Percentiles rank a stretch among this genome's conserved stretches.
Conservation (phyloP, 169 alveolate species). For the Eimeria acervulina region DNA sequence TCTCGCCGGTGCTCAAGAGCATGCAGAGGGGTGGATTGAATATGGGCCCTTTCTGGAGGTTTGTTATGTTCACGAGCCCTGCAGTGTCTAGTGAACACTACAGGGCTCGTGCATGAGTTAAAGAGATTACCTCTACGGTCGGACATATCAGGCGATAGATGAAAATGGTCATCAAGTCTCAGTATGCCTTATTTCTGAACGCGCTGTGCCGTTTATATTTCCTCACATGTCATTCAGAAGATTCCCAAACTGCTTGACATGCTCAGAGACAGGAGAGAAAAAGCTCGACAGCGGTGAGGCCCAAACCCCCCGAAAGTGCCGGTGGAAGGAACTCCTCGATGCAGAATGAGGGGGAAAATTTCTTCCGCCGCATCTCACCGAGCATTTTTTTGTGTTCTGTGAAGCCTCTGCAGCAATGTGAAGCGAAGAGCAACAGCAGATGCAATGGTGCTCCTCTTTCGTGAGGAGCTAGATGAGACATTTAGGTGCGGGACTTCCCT, state of each 20-base stretch:
- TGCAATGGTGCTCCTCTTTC: constrained; percentile 76
- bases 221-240: not conserved
- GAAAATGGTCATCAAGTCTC: not conserved
- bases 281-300: constrained; percentile 61
- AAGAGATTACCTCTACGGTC: not conserved
- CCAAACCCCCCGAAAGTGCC: not conserved
- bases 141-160: not conserved
- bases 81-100: too few species aligned
- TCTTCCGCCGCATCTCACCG: not conserved
- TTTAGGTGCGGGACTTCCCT: constrained; percentile 39
- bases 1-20: constrained; percentile 83
- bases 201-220: not conserved
- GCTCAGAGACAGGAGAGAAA: constrained; percentile 63
- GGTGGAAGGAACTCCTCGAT: not conserved
- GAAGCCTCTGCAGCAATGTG: constrained; percentile 25
- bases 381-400: not conserved
- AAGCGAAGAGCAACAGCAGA: constrained; percentile 67
- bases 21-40: constrained; percentile 72
- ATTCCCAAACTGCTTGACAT: constrained; percentile 60
- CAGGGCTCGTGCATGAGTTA: not conserved
- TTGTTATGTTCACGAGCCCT: not conserved
- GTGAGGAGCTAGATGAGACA: constrained; percentile 80
- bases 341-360: not conserved
- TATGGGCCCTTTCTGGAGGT: constrained; percentile 76
- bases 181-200: not conserved